Percentiles rank a stretch among this genome's conserved stretches.
Conservation (phyloP, 1,284 basidiomycete genomes). For the Moesziomyces aphidis region DNA sequence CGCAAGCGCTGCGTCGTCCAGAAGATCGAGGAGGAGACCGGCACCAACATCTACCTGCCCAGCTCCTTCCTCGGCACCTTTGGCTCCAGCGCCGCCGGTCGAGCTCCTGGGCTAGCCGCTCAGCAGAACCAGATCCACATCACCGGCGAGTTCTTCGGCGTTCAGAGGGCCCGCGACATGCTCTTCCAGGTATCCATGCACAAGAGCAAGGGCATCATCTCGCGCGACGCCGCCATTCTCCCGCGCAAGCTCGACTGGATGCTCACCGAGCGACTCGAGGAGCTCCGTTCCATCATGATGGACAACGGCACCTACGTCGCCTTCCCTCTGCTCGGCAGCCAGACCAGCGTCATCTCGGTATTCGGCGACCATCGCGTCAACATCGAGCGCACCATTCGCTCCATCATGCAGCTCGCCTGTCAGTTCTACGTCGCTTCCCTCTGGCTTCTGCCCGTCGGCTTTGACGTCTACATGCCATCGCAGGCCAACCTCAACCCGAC, state of each 20-base stretch:
- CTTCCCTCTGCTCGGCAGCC: slow-evolving; percentile 89
- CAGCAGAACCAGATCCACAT: slow-evolving; percentile 89
- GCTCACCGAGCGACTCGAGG: slow-evolving; percentile 90
- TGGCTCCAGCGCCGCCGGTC: slow-evolving; percentile 68
- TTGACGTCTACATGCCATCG: slow-evolving; percentile 88
- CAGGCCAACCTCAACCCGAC: slow-evolving; percentile 80
- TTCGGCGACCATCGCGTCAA: slow-evolving; percentile 94
- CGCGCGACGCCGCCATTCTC: slow-evolving; percentile 90
- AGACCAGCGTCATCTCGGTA: slow-evolving; percentile 90
- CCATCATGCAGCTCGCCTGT: slow-evolving; percentile 94
- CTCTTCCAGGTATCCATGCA: slow-evolving; percentile 84
- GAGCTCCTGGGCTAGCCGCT: slow-evolving; percentile 65
- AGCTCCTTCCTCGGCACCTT: slow-evolving; percentile 88
- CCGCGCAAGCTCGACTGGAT: slow-evolving; percentile 99
- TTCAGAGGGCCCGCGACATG: slow-evolving; percentile 95
- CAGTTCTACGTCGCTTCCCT: slow-evolving; percentile 95
- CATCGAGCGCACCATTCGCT: slow-evolving; percentile 92
- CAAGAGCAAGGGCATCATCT: slow-evolving; percentile 92
- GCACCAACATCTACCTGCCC: slow-evolving; percentile 94
- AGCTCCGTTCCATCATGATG: slow-evolving; percentile 89
- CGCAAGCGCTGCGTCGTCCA: slow-evolving; percentile 89
- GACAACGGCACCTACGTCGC: slow-evolving; percentile 97
- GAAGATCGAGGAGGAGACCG: slow-evolving; percentile 95
- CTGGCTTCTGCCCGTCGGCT: slow-evolving; percentile 93
- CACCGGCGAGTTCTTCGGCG: slow-evolving; percentile 96